Evolutionary conservation across 306 rosid species (phyloP).

Genomic region (Sicyos baderoa): DNA sequence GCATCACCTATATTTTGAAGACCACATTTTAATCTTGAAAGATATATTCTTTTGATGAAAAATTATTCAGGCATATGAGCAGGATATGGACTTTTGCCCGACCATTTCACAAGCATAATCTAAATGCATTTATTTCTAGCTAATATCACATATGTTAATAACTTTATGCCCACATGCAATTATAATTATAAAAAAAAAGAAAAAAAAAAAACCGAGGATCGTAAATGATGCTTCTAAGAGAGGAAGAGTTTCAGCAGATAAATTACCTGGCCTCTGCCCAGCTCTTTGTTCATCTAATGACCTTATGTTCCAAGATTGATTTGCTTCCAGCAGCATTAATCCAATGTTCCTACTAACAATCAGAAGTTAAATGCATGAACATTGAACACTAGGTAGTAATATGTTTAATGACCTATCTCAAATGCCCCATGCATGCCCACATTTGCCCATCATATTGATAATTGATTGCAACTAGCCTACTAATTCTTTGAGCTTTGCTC

Average conservation of each 20-base stretch:
- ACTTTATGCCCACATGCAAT: neutral
- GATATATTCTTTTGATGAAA: neutral
- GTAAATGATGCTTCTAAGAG: neutral
- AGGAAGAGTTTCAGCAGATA: neutral
- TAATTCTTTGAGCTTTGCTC: neutral
- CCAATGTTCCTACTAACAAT: constrained; percentile 5
- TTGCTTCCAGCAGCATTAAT: neutral
- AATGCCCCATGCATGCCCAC: neutral
- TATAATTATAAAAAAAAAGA: no score
- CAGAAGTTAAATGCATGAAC: neutral
- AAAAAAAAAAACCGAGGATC: no score
- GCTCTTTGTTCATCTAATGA: neutral
- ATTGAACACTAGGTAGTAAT: no score
- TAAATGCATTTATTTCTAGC: neutral
- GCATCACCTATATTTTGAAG: no score
- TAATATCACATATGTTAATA: neutral
- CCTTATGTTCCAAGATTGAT: neutral
- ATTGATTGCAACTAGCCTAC: neutral
- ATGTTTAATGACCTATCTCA: no score
- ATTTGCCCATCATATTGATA: neutral
- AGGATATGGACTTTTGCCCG: neutral
- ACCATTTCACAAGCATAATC: neutral
- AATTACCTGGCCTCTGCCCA: constrained; percentile 8
- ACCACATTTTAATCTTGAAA: neutral
- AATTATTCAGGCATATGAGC: neutral